Conservation (phyloP, 1,139 yeast genomes). For the Candida sp. region DNA sequence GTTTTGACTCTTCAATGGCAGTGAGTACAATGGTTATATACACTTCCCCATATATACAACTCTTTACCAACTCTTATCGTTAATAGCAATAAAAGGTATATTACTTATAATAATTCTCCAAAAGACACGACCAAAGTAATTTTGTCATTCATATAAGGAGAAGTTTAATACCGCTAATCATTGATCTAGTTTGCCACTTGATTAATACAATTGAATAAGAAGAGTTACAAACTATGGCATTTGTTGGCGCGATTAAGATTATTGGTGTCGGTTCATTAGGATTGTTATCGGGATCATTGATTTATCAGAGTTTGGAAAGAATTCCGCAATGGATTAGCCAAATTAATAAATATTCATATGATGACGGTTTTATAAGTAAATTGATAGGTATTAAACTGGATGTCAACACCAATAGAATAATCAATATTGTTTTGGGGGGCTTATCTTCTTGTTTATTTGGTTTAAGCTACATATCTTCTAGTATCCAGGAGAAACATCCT, state of each 20-base stretch:
- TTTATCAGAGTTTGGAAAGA: slow-evolving; percentile 29
- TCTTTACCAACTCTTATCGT: too few species aligned
- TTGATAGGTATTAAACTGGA: slow-evolving; percentile 13
- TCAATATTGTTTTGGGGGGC: slow-evolving; percentile 31
- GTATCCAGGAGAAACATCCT: slow-evolving; percentile 49
- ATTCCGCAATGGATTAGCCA: slow-evolving; percentile 36
- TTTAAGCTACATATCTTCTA: slow-evolving; percentile 40
- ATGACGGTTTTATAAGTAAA: neutral
- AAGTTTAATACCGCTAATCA: neutral
- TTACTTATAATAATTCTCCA: too few species aligned
- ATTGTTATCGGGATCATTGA: slow-evolving; percentile 39
- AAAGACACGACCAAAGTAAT: neutral
- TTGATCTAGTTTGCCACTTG: neutral
- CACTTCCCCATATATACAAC: too few species aligned
- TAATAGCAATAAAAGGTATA: too few species aligned
- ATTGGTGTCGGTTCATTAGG: slow-evolving; percentile 55
- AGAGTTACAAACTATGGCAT: too few species aligned
- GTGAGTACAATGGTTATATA: too few species aligned
- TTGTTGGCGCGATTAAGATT: slow-evolving; percentile 48
- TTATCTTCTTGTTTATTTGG: slow-evolving; percentile 37
- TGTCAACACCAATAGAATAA: slow-evolving; percentile 22
- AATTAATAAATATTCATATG: slow-evolving; percentile 11
- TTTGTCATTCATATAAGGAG: neutral
- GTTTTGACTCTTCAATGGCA: too few species aligned
- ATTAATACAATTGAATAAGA: too few species aligned